Evolutionary conservation across 129 eudicot species (phyloP).

Genomic region (Arctium minus): DNA sequence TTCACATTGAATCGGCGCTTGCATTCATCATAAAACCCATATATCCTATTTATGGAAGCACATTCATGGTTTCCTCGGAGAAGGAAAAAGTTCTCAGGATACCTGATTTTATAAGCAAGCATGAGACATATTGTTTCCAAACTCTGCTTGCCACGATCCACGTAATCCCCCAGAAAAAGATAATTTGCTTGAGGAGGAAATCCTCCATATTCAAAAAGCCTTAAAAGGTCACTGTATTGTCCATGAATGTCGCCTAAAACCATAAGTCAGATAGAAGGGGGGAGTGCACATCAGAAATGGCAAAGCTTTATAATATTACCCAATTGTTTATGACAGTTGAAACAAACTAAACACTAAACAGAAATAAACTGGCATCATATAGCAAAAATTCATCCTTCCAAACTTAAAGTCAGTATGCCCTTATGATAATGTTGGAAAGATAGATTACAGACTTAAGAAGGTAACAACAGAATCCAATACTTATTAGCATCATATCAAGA

Average conservation of each 20-base stretch:
- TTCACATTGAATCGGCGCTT: constrained; percentile 81
- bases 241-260: constrained; percentile 91
- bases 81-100: constrained; percentile 80
- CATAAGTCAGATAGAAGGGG: background rate
- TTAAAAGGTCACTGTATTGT: constrained; percentile 68
- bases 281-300: background rate
- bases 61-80: constrained; percentile 89
- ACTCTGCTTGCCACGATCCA: constrained; percentile 85
- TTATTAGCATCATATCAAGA: background rate
- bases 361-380: background rate
- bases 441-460: background rate
- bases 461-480: background rate
- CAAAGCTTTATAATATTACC: background rate
- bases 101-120: constrained; percentile 82
- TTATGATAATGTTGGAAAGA: too few relatives aligned
- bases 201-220: constrained; percentile 89
- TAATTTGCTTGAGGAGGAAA: constrained; percentile 86
- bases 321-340: background rate
- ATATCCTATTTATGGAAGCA: constrained; percentile 80
- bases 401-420: background rate
- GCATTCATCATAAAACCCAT: constrained; percentile 89
- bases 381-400: background rate
- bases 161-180: constrained; percentile 84
- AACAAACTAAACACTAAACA: background rate
- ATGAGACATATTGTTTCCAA: constrained; percentile 83